Percentiles rank a stretch among this genome's conserved stretches.
Evolutionary conservation across 139 green algal species (phyloP).

Genomic region (Chlamydomonas urium): DNA sequence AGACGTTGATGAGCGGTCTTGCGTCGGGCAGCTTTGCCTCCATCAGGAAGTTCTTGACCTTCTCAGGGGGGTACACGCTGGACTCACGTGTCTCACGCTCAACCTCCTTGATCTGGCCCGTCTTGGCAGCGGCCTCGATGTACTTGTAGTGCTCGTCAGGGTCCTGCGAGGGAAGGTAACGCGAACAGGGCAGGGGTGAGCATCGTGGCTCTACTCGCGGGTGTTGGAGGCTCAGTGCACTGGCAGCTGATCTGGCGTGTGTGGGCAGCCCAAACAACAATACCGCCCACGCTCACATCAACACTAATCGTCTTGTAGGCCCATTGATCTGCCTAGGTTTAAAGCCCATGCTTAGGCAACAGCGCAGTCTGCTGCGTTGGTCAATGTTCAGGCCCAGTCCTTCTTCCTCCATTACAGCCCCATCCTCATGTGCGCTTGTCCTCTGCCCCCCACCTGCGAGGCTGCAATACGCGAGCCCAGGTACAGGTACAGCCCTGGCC

Average conservation of each 20-base stretch:
- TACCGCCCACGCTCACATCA: too few species aligned
- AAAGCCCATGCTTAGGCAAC: too few species aligned
- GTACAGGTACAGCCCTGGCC: constrained; percentile 96
- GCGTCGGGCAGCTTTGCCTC: constrained; percentile 97
- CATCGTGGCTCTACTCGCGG: too few species aligned
- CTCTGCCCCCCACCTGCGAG: constrained; percentile 49
- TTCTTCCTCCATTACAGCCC: too few species aligned
- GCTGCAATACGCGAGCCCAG: constrained; percentile 85
- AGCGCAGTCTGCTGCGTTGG: too few species aligned
- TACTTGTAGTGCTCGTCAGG: constrained; percentile 98
- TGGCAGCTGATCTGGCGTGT: too few species aligned
- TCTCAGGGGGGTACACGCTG: constrained; percentile 86
- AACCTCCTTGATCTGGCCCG: constrained; percentile 81
- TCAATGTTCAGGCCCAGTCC: too few species aligned
- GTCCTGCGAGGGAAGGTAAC: constrained; percentile 50
- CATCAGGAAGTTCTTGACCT: constrained; percentile 94
- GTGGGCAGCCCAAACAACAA: too few species aligned
- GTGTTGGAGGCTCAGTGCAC: too few species aligned
- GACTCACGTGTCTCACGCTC: constrained; percentile 95
- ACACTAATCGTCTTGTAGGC: too few species aligned
- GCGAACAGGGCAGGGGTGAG: neutral
- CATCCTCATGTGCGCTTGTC: too few species aligned
- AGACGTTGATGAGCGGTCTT: constrained; percentile 74
- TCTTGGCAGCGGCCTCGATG: constrained; percentile 96
- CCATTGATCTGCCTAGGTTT: too few species aligned